Evolutionary conservation across 345 rosid species (phyloP).

Genomic region (Euphorbia lathyris): DNA sequence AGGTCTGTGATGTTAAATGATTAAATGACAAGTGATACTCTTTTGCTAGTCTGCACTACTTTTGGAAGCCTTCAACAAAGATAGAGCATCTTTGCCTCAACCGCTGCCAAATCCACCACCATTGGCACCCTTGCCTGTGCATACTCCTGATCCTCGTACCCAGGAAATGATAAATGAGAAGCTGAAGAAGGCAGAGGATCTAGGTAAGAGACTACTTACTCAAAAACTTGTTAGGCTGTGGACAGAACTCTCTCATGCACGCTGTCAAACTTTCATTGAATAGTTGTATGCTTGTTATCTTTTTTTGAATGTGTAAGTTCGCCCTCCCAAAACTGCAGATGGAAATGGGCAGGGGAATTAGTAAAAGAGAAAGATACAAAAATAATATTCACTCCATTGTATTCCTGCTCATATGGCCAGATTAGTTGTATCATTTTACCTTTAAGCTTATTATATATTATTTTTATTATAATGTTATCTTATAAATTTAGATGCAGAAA

Average conservation of each 20-base stretch:
- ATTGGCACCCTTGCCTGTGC: conserved; percentile 58
- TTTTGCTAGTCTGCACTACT: conserved; percentile 74
- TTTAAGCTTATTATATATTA: not conserved
- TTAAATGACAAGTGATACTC: not conserved
- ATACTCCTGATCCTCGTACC: conserved; percentile 81
- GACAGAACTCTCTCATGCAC: not conserved
- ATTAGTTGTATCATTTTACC: not conserved
- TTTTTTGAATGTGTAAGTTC: not conserved
- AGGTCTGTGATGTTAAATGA: not conserved
- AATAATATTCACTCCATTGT: not conserved
- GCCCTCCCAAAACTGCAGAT: not conserved
- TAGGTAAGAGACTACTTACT: conserved; percentile 49
- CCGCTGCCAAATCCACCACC: conserved; percentile 73
- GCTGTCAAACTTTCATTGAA: not conserved
- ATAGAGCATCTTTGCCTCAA: conserved; percentile 92
- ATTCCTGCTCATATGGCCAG: not conserved
- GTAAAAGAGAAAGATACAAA: not conserved
- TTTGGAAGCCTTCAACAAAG: conserved; percentile 97
- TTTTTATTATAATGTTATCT: not conserved
- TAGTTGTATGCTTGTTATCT: not conserved
- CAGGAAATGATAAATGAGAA: conserved; percentile 99
- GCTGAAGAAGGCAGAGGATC: conserved; percentile 96
- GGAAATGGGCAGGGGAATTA: not conserved
- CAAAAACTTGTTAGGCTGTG: not conserved
- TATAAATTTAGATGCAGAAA: not conserved